Evolutionary conservation across 371 early-diverging fungal genomes (phyloP).

Genomic region (Mycotypha africana): DNA sequence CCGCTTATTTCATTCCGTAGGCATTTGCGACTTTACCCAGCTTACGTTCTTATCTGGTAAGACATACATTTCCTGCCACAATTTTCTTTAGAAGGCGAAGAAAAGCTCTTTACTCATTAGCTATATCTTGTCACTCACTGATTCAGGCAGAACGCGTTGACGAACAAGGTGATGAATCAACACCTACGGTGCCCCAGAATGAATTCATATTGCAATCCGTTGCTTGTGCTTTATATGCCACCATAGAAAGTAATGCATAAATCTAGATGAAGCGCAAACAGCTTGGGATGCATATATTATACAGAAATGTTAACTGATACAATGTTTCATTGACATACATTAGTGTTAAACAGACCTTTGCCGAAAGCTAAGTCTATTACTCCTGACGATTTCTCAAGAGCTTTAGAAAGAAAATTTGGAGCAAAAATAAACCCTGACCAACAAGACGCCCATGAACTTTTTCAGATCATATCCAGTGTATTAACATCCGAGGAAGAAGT

Average conservation of each 20-base stretch:
- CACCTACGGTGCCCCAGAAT: conserved; percentile 23
- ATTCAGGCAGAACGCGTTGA: conserved; percentile 50
- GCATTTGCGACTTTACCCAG: conserved; percentile 51
- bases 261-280: neutral
- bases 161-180: conserved; percentile 44
- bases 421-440: conserved; percentile 40
- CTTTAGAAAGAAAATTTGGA: conserved; percentile 38
- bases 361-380: conserved; percentile 28
- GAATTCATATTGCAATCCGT: conserved; percentile 43
- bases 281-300: neutral
- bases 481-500: conserved; percentile 68
- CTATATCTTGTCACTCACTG: too few species aligned
- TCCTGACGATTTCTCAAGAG: conserved; percentile 33
- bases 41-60: conserved; percentile 44
- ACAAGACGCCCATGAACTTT: conserved; percentile 90
- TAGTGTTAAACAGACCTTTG: conserved; percentile 42
- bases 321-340: neutral
- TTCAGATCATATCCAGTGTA: conserved; percentile 80
- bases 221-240: conserved; percentile 47
- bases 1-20: too few species aligned
- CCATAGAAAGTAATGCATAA: conserved; percentile 35
- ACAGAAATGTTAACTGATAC: neutral
- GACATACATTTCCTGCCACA: too few species aligned
- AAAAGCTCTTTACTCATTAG: too few species aligned
- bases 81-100: too few species aligned